A percentile compares a stretch with the other conserved stretches of the same genome.
Evolutionary conservation across 345 rosid species (phyloP).

Genomic region (Gossypium thurberi): DNA sequence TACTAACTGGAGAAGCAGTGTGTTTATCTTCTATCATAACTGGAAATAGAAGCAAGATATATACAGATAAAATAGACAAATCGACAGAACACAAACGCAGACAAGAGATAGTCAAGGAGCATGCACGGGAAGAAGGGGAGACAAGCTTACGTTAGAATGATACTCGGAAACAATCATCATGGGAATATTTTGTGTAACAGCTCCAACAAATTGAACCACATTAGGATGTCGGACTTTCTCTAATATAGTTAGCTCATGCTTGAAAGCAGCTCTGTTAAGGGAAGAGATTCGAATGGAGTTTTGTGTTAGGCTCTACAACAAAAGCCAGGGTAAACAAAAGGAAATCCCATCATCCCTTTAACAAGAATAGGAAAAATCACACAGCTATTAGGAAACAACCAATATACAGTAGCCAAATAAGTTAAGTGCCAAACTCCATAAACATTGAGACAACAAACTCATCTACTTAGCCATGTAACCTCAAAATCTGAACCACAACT

Average conservation of each 20-base stretch:
- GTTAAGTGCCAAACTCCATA: background rate
- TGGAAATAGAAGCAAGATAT: background rate
- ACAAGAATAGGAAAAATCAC: background rate
- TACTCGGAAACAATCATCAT: slow-evolving; percentile 94
- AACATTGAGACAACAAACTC: background rate
- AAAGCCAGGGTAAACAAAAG: background rate
- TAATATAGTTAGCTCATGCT: slow-evolving; percentile 67
- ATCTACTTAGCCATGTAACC: background rate
- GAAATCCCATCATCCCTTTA: no score
- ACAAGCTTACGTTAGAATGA: slow-evolving; percentile 65
- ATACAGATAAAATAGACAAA: background rate
- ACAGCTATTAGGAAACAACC: background rate
- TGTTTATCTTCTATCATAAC: background rate
- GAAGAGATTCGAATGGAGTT: background rate
- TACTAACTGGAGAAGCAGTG: background rate
- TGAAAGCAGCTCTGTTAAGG: slow-evolving; percentile 65
- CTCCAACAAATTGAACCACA: slow-evolving; percentile 96
- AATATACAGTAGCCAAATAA: background rate
- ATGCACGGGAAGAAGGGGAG: background rate
- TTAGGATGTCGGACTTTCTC: slow-evolving; percentile 96
- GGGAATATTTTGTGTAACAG: slow-evolving; percentile 92
- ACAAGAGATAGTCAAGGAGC: background rate
- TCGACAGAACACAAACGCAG: background rate
- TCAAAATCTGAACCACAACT: background rate
- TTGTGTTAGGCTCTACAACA: slow-evolving; percentile 7